Conservation (phyloP, 2,329 filamentous ascomycete species). For the Chaetothyriales sp. region DNA sequence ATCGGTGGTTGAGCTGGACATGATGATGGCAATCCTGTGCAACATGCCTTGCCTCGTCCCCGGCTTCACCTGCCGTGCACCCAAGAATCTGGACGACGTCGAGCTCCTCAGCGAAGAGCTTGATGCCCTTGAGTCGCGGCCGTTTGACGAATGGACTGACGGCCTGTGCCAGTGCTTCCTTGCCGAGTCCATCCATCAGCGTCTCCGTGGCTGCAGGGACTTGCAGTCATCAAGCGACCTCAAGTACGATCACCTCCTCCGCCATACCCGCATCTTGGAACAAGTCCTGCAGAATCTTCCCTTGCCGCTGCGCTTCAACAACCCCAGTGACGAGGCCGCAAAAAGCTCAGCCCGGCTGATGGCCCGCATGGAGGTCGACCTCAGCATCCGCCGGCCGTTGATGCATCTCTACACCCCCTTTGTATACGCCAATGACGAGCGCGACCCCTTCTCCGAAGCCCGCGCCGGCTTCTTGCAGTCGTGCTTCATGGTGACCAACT, state of each 20-base stretch:
- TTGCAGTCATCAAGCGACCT: slow-evolving; percentile 5
- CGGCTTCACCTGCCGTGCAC: slow-evolving; percentile 7
- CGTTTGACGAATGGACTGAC: slow-evolving; percentile 15
- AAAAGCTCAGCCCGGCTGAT: slow-evolving; percentile 15
- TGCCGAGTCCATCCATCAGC: slow-evolving; percentile 11
- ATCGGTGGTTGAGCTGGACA: slow-evolving; percentile 19
- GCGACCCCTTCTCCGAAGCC: slow-evolving; percentile 14
- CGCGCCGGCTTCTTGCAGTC: slow-evolving; percentile 17
- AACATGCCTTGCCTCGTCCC: slow-evolving; percentile 15
- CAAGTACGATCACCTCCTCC: slow-evolving; percentile 9
- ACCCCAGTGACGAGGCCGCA: slow-evolving; percentile 8
- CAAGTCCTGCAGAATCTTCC: slow-evolving; percentile 13
- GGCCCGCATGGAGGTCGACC: slow-evolving; percentile 19
- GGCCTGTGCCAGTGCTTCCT: slow-evolving; percentile 15
- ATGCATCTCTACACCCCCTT: slow-evolving; percentile 20
- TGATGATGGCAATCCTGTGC: slow-evolving; percentile 18
- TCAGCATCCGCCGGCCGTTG: slow-evolving; percentile 20
- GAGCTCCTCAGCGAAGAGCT: slow-evolving; percentile 9
- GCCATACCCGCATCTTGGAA: slow-evolving; percentile 12
- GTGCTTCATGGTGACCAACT: slow-evolving; percentile 18
- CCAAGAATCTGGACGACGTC: slow-evolving; percentile 14
- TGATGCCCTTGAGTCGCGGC: slow-evolving; percentile 5
- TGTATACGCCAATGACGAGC: slow-evolving; percentile 6
- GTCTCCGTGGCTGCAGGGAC: slow-evolving; percentile 11
- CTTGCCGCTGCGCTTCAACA: slow-evolving; percentile 11